Base-by-base conservation (phyloP, 257 asterid genomes). In the Asclepias syriaca region DNA sequence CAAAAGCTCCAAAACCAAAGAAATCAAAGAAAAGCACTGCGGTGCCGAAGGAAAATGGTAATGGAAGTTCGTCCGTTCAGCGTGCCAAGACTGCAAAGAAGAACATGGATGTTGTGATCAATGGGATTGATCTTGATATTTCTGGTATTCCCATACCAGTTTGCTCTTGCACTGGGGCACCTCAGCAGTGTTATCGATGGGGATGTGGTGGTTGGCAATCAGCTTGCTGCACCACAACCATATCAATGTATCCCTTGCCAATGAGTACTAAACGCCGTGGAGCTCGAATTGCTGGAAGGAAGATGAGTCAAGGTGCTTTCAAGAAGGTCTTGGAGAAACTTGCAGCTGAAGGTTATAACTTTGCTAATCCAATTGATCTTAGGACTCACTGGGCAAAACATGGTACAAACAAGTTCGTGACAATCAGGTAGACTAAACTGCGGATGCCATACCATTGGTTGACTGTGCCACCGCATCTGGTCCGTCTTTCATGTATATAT, bases 161-260 rank as follows among this genome's bases (percentile, higher is more conserved):
- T 65, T 94, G 98, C 80, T 87, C 99, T 14, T 94, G 98, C 53
- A 94, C 99, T 0, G 99, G 98, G 15, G 65, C 89, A 37, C 88
- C 95, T n/a, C 99, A 91, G 84, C 99, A 93, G 75, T 93, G 98
- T 53, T 93, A 93, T 64, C 85, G 98, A 74, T 93, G 98, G 98
- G 98, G 98, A 0, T 91, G 93, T 67, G 98, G 98, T 50, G 98
- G 98, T 24, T 93, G 98, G 98, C 98, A 93, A 75, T 91, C 97
- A 0, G 98, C 98, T 5, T 93, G 98, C 68, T 93, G 98, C 78
- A 93, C 98, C 70, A 91, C 97, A 0, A 89, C 96, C 43, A 88
- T 93, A 79, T 91, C 97, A 0, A 87, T 87, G 96, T 91, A 93
- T 68, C 98, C 98, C 4, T 81, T 93, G 86, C 98, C 98, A 0